phyloP scores from a whole-genome alignment of 1,139 yeast genomes.

The Taphrina confusa region DNA sequence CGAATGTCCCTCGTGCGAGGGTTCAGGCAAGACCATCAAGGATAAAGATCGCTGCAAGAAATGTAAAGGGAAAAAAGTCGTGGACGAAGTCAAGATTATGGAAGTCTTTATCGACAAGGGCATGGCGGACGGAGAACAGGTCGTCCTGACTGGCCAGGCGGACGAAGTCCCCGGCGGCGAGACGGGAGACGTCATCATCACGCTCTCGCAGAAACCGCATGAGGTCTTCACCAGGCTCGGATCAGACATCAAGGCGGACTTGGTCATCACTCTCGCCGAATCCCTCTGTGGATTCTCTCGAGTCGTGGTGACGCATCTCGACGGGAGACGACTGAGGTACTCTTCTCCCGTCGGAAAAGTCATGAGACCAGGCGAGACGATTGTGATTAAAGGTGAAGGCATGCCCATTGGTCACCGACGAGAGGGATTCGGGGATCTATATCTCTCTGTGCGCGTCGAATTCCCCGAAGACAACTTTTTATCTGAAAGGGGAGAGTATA shows the following conservation, averaged over 20 bases:
- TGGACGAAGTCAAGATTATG: constrained; percentile 68
- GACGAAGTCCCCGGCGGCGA: constrained; percentile 73
- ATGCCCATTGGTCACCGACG: constrained; percentile 65
- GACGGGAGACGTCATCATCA: constrained; percentile 77
- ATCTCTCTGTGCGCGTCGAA: constrained; percentile 66
- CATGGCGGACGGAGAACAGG: constrained; percentile 59
- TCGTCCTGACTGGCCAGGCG: constrained; percentile 68
- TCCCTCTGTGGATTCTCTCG: constrained; percentile 79
- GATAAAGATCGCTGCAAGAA: constrained; percentile 67
- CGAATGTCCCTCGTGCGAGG: constrained; percentile 70
- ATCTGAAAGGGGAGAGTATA: constrained; percentile 35
- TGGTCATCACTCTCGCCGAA: constrained; percentile 70
- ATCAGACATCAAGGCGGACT: constrained; percentile 63
- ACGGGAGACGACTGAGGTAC: constrained; percentile 68
- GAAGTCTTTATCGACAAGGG: constrained; percentile 82
- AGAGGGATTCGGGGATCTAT: constrained; percentile 67
- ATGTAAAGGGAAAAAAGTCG: constrained; percentile 67
- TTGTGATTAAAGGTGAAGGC: constrained; percentile 75
- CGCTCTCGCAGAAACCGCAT: constrained; percentile 53
- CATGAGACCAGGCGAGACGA: constrained; percentile 70
- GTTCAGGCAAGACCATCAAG: constrained; percentile 64
- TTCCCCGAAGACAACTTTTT: constrained; percentile 82
- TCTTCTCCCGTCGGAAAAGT: constrained; percentile 67
- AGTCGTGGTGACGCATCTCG: constrained; percentile 67
- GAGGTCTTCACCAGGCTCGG: constrained; percentile 61